Percentiles rank a stretch among this genome's conserved stretches.
These are phyloP conservation scores for Pseudevernia furfuracea DNA, from an alignment of 495 filamentous ascomycete genomes.

Conservation along the genomic window DNA sequence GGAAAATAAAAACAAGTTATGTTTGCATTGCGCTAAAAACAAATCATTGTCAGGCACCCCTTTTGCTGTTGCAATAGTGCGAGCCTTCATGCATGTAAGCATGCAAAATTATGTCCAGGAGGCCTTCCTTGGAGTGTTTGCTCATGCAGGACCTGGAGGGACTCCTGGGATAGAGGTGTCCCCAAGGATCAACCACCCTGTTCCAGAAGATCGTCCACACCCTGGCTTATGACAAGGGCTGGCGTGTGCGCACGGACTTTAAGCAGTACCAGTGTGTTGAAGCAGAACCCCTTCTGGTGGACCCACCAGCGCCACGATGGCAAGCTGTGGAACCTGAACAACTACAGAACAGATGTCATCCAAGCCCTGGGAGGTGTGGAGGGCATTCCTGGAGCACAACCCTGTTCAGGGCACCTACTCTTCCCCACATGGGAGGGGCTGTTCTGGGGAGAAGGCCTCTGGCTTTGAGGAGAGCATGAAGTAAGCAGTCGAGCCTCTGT, in stretches of 20 bases:
- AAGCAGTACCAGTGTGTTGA: slow-evolving; percentile 98
- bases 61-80: too few relatives aligned
- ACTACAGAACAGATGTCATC: slow-evolving; percentile 96
- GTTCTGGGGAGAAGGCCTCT: slow-evolving; percentile 89
- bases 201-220: slow-evolving; percentile 99
- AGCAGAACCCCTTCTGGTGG: slow-evolving; percentile 99
- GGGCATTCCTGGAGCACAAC: slow-evolving; percentile 97
- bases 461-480: too few relatives aligned
- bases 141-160: too few relatives aligned
- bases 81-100: too few relatives aligned
- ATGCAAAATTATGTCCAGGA: too few relatives aligned
- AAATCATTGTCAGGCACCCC: too few relatives aligned
- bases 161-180: slow-evolving; percentile 96
- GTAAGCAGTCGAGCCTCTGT: too few relatives aligned
- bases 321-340: slow-evolving; percentile 97
- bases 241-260: slow-evolving; percentile 90
- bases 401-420: slow-evolving; percentile 93
- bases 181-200: slow-evolving; percentile 96
- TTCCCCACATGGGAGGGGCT: slow-evolving; percentile 98
- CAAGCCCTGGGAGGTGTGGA: slow-evolving; percentile 98
- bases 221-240: slow-evolving; percentile 95
- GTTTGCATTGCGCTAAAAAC: too few relatives aligned
- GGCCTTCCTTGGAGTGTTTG: too few relatives aligned
- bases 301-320: slow-evolving; percentile 95
- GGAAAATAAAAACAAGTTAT: too few relatives aligned